Base-by-base conservation (phyloP, 176 grass and related monocot genomes). In the Oryza rufipogon region DNA sequence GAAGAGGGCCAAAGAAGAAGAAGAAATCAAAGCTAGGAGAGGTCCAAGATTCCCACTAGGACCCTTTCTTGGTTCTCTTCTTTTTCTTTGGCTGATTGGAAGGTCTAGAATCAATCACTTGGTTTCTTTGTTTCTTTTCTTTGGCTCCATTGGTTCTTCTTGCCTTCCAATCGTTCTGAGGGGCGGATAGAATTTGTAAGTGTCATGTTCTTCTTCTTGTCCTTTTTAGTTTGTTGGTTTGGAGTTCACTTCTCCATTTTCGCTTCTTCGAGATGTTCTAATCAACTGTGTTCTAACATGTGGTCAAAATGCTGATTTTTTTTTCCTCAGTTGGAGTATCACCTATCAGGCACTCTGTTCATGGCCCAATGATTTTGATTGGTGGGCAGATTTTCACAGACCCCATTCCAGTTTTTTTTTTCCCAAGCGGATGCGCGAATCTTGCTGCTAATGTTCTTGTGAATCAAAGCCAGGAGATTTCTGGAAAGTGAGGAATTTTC, bases 41-140 rank as follows among this genome's bases (percentile, higher is more conserved):
- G 58, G 66, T 77, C 73, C 67, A 39, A 72, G 69, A 78, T 82
- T 81, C 69, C 34, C 56, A 72, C 66, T 25, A 81, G 74, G 68
- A 86, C 68, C 25, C 6, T 51, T 8, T 41, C 39, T 63, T 74
- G 36, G 36, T 64, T 64, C 33, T 16, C 20, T 20, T 46, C 58
- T 42, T 25, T 76, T 54, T 28, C 68, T 41, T 78, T 67, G 67
- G 45, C 17, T 83, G 79, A 54, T 72, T 64, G 74, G 68, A 42
- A 66, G 73, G 14, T 64, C 20, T 66, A 11, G 63, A 2, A 75
- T 75, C 41, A 45, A 68, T 70, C 69, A 32, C 60, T 78, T 42
- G 8, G 34, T 64, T 60, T 4, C 16, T 20, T 73, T 28, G 4
- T 76, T 75, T 70, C 71, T 44, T 44, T 69, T 75, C 75, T 70